Base-by-base conservation (phyloP, 768 basidiomycete species). In the Ramaria sp. region DNA sequence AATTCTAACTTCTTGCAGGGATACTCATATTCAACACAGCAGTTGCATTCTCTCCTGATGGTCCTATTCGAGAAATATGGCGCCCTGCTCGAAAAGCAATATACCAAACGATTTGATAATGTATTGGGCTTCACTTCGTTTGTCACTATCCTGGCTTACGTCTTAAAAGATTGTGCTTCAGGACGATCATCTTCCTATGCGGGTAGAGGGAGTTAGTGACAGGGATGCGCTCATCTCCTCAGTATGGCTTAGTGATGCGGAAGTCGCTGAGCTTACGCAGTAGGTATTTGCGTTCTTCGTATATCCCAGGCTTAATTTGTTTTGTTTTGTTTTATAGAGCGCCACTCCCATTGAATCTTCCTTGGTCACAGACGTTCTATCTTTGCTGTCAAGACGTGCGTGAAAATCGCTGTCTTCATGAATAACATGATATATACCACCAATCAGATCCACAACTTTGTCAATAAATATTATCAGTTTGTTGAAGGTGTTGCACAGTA, bases 351-450 rank as follows among this genome's bases (percentile, higher is more conserved):
- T 71, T 84, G 55, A 73, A 74, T 25, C 73, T 99, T 38, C 93
- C 96, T 1, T 99, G 95, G 88, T 98, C 95, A 0, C 85, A 88
- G 65, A 87, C 88, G 0, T 98, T 97, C 67, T 88, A 92, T 61
- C 72, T 88, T n/a, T 95, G 90, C 62, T 97, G 95, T 65, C 86
- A 89, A 72, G 82, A 88, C 63, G 89, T 89, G 65, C 27, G 74
- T n/a, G 13, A 57, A 32, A 55, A 18, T 36, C 49, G n/a, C 13
- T 44, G 18, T 8, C 48, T 58, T 34, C 38, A 50, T 50, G 27
- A n/a, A 25, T 39, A n/a, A 37, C 16, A 32, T 13, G 8, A 52
- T 39, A 3, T 4, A 8, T 25, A 52, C 48, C 38, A 13, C 36
- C 27, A 42, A 25, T 27, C 70, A 95, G 82, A 87, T 95, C 56